Conservation (phyloP, 176 grass and related monocot genomes). For the Oryza officinalis region DNA sequence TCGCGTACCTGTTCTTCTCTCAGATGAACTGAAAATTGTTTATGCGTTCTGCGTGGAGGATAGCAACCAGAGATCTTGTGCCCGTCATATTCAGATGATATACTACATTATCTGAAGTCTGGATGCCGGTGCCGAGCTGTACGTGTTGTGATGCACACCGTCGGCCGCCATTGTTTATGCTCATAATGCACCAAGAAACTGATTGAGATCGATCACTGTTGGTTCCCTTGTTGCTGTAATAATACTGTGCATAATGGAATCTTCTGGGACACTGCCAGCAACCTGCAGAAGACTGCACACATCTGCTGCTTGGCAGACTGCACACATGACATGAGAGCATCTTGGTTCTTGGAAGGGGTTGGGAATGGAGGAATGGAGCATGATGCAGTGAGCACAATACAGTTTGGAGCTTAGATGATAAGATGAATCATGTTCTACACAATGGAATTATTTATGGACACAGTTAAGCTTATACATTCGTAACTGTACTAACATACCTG, state of each 20-base stretch:
- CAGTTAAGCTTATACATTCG: background rate
- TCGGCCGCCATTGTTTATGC: background rate
- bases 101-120: background rate
- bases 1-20: background rate
- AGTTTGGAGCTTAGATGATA: no score
- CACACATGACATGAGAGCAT: no score
- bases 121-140: background rate
- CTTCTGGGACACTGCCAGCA: background rate
- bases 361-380: background rate
- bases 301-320: no score
- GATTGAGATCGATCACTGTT: background rate
- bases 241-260: background rate
- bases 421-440: background rate
- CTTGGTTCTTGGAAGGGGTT: background rate
- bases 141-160: background rate
- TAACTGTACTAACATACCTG: background rate
- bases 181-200: background rate
- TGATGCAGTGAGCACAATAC: background rate
- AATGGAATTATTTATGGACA: background rate
- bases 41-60: background rate
- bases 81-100: background rate
- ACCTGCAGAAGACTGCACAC: background rate
- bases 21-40: background rate
- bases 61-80: background rate
- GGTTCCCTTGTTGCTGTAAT: background rate